phyloP scores from a whole-genome alignment of 208 protist genomes.

The Angomonas ambiguus region DNA sequence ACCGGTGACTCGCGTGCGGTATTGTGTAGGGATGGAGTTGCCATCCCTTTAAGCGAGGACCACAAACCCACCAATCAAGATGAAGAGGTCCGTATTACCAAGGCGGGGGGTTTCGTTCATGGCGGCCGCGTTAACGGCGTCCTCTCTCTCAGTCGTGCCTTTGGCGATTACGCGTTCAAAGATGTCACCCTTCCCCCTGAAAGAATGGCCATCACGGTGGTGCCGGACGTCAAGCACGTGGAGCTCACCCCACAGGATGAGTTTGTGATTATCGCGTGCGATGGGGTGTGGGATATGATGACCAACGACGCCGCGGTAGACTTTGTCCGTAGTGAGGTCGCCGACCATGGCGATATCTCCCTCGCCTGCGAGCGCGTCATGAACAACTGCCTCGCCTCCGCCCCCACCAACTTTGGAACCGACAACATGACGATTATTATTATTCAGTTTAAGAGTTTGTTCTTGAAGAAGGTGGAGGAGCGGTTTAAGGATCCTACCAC shows the following conservation, averaged over 20 bases:
- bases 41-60: conserved; percentile 91
- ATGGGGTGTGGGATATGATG: conserved; percentile 93
- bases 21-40: conserved; percentile 75
- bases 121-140: conserved; percentile 92
- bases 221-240: conserved; percentile 68
- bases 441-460: conserved; percentile 86
- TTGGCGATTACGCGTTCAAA: conserved; percentile 94
- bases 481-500: not conserved
- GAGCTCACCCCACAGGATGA: conserved; percentile 82
- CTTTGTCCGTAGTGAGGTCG: conserved; percentile 85
- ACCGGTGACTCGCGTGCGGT: conserved; percentile 91
- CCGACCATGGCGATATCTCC: conserved; percentile 77
- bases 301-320: conserved; percentile 85
- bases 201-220: conserved; percentile 67
- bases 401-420: conserved; percentile 64
- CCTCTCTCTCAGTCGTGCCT: conserved; percentile 92
- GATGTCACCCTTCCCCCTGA: conserved; percentile 64
- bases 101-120: conserved; percentile 88
- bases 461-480: conserved; percentile 63
- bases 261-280: conserved; percentile 92
- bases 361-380: conserved; percentile 84
- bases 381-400: conserved; percentile 68
- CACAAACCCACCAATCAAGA: conserved; percentile 90
- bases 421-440: conserved; percentile 92
- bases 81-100: conserved; percentile 84